These are phyloP conservation scores for Lactarius evosmus DNA, from an alignment of 768 basidiomycete species.

Conservation along the genomic window DNA sequence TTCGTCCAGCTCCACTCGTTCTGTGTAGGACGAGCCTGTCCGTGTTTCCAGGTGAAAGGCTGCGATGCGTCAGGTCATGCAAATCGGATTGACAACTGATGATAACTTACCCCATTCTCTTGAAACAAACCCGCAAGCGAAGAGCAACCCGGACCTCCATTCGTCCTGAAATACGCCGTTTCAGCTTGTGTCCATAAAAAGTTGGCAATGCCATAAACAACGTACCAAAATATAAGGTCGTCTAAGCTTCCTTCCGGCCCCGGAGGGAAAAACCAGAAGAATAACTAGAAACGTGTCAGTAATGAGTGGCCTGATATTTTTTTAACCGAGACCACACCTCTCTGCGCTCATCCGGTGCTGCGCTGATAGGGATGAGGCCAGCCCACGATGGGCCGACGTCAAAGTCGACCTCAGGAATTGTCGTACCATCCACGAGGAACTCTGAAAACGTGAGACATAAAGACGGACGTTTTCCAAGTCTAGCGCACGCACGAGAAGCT, in stretches of 20 bases:
- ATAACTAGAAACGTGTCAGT: conserved; percentile 46
- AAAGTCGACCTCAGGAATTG: conserved; percentile 65
- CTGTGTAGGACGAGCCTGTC: conserved; percentile 58
- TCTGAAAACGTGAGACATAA: conserved; percentile 38
- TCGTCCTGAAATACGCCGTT: conserved; percentile 48
- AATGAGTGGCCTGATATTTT: not conserved
- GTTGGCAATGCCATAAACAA: conserved; percentile 22
- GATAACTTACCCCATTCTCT: conserved; percentile 63
- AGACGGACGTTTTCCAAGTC: not conserved
- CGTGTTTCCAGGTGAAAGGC: conserved; percentile 66
- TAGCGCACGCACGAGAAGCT: conserved; percentile 49
- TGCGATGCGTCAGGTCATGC: conserved; percentile 30
- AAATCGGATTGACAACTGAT: conserved; percentile 7
- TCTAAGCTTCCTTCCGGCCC: conserved; percentile 68
- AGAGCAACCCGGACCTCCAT: conserved; percentile 79
- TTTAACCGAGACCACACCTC: conserved; percentile 43
- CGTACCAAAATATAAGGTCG: conserved; percentile 72
- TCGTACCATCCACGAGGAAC: conserved; percentile 65
- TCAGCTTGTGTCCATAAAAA: not conserved
- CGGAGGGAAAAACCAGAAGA: conserved; percentile 85
- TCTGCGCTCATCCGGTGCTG: conserved; percentile 56
- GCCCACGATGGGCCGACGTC: conserved; percentile 76
- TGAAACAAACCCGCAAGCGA: conserved; percentile 68
- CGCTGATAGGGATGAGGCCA: conserved; percentile 69
- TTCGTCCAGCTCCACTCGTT: conserved; percentile 80